Base-by-base conservation (phyloP, 768 basidiomycete genomes). In the Amanita pallidorosea region DNA sequence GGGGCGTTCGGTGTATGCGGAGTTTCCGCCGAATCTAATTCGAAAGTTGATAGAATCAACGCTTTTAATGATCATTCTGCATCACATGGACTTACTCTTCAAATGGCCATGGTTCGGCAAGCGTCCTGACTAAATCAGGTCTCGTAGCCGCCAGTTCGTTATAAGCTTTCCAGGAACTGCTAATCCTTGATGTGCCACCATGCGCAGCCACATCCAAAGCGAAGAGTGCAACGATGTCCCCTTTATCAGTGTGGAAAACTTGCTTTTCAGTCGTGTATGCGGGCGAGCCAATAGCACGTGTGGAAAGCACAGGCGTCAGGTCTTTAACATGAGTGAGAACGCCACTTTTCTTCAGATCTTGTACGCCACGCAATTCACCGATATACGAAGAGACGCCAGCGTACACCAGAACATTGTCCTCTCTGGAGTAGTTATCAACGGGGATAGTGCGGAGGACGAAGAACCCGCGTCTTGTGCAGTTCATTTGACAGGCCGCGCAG, bases 251-350 rank as follows among this genome's bases (percentile, higher is more conserved):
- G 54, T 74, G 73, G 62, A 75, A 75, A 18, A 74, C 72, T 55
- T 74, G 73, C 53, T 70, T 72, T 59, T 74, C 72, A 2, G 71
- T 75, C 3, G 70, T 75, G 55, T 73, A 73, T 36, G 72, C 73
- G 8, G 71, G 65, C 47, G 70, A 68, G 7, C 70, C 70, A 43
- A 71, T 70, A 15, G 65, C 68, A 15, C 68, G 68, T 54, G 66
- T 64, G 4, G 71, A 68, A 51, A 72, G 71, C 54, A 65, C 69
- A 45, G 65, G 58, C 27, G 65, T 71, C 44, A 75, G 64, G 53
- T 75, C 73, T 53, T 74, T 74, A 57, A 75, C 71, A 49, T 75
- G 73, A 6, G 69, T 67, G 17, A 75, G 64, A 22, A 73, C 70
- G 17, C 69, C 72, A 25, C 67, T 67, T 7, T 68, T 68, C 8